These are phyloP conservation scores for Polygonum maritimum DNA, from an alignment of 148 eudicot genomes.

Conservation along the genomic window DNA sequence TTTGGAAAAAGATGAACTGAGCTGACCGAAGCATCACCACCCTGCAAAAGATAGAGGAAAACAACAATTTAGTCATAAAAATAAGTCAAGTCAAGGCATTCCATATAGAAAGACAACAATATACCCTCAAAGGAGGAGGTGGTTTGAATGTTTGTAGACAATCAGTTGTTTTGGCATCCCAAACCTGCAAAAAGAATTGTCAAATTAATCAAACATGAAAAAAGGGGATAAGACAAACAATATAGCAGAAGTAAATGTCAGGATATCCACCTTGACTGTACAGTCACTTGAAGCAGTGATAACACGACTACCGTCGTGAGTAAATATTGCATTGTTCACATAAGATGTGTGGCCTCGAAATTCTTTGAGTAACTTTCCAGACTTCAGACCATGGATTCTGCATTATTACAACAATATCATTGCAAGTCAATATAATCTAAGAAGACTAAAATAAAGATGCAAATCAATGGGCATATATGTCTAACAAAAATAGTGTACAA, in stretches of 20 bases:
- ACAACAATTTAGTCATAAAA: neutral
- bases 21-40: constrained; percentile 94
- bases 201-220: constrained; percentile 9
- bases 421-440: too few relatives aligned
- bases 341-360: constrained; percentile 94
- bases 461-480: too few relatives aligned
- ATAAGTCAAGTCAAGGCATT: neutral
- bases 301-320: constrained; percentile 74
- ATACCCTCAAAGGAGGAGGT: constrained; percentile 88
- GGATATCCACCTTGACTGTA: constrained; percentile 65
- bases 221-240: neutral
- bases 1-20: constrained; percentile 88
- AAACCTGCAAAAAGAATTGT: constrained; percentile 48
- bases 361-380: constrained; percentile 87
- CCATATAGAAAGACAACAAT: constrained; percentile 5
- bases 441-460: too few relatives aligned
- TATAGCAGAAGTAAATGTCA: neutral
- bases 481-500: too few relatives aligned
- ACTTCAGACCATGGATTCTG: constrained; percentile 91
- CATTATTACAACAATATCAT: constrained; percentile 8
- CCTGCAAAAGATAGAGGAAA: constrained; percentile 27
- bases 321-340: constrained; percentile 87
- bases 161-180: constrained; percentile 90
- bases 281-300: constrained; percentile 97
- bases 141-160: constrained; percentile 95